These are phyloP conservation scores for Tylopilus microsporus DNA, from an alignment of 1,284 basidiomycete genomes.

Conservation along the genomic window DNA sequence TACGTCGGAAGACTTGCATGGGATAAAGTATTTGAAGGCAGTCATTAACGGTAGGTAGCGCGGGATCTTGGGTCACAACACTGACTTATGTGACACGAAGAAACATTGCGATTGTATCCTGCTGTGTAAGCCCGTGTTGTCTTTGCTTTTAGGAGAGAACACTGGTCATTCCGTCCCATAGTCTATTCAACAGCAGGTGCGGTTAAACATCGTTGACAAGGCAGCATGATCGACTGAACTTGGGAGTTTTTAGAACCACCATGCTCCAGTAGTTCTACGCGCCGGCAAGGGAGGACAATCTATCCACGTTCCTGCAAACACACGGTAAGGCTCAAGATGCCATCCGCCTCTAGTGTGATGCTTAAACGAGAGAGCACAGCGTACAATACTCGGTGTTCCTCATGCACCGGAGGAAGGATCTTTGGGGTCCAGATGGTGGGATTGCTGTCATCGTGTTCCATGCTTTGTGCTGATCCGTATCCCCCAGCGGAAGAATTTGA, in stretches of 20 bases:
- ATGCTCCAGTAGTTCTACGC: slow-evolving; percentile 42
- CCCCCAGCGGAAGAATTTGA: slow-evolving; percentile 34
- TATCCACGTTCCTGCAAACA: slow-evolving; percentile 35
- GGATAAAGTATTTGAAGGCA: slow-evolving; percentile 56
- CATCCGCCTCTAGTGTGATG: slow-evolving; percentile 23
- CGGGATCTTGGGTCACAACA: neutral
- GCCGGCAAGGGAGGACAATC: slow-evolving; percentile 30
- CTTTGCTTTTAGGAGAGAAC: neutral
- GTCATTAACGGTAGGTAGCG: slow-evolving; percentile 51
- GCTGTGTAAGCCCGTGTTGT: slow-evolving; percentile 43
- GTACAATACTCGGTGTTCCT: slow-evolving; percentile 32
- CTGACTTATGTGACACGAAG: slow-evolving; percentile 28
- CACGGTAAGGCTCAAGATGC: slow-evolving; percentile 33
- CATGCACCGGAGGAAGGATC: slow-evolving; percentile 34
- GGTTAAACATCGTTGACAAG: neutral
- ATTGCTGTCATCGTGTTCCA: accelerated
- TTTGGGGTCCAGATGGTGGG: slow-evolving; percentile 40
- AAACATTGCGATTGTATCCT: slow-evolving; percentile 60
- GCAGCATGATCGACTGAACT: neutral
- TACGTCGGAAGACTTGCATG: slow-evolving; percentile 49
- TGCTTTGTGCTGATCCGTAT: neutral
- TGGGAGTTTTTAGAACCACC: slow-evolving; percentile 34
- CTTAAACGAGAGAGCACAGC: slow-evolving; percentile 17
- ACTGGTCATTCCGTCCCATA: slow-evolving; percentile 22
- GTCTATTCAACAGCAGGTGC: slow-evolving; percentile 33